Conservation (phyloP, 768 basidiomycete genomes). For the Austroboletus festivus region DNA sequence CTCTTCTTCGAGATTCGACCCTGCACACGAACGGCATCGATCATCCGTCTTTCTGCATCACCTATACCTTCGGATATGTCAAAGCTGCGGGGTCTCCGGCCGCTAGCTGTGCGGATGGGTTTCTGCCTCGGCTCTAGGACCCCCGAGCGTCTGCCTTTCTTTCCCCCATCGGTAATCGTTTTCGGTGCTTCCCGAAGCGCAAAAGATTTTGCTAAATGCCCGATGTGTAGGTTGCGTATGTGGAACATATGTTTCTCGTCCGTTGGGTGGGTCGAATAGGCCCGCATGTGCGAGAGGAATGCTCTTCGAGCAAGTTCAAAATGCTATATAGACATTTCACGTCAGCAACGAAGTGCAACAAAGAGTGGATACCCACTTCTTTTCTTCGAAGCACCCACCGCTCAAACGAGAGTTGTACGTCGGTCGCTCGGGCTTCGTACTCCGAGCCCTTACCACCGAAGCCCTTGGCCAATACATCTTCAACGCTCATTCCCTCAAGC, state of each 20-base stretch:
- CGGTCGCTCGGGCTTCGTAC: slow-evolving; percentile 87
- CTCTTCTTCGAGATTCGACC: slow-evolving; percentile 78
- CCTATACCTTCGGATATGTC: slow-evolving; percentile 35
- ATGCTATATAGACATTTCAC: slow-evolving; percentile 49
- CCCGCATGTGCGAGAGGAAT: slow-evolving; percentile 89
- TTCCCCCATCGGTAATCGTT: slow-evolving; percentile 28
- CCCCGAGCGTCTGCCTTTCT: slow-evolving; percentile 11
- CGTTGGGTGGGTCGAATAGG: slow-evolving; percentile 95
- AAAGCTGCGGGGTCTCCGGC: slow-evolving; percentile 31
- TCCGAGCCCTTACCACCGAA: slow-evolving; percentile 83
- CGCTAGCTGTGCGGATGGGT: slow-evolving; percentile 15
- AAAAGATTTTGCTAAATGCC: slow-evolving; percentile 91
- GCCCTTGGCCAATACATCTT: slow-evolving; percentile 70
- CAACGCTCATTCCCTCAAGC: slow-evolving; percentile 60
- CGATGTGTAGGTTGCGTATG: slow-evolving; percentile 88
- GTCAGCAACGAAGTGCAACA: slow-evolving; percentile 4
- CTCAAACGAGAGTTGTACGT: slow-evolving; percentile 93
- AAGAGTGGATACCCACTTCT: slow-evolving; percentile 48
- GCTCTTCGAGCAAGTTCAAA: slow-evolving; percentile 75
- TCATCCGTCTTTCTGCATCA: slow-evolving; percentile 81
- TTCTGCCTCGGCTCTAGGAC: slow-evolving; percentile 4
- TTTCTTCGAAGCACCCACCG: slow-evolving; percentile 80
- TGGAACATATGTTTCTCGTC: slow-evolving; percentile 97
- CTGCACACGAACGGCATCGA: slow-evolving; percentile 76
- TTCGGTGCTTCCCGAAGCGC: slow-evolving; percentile 83